A percentile compares a stretch with the other conserved stretches of the same genome.
phyloP scores from a whole-genome alignment of 2,329 filamentous ascomycete species.

The Bipolaris sorokiniana region DNA sequence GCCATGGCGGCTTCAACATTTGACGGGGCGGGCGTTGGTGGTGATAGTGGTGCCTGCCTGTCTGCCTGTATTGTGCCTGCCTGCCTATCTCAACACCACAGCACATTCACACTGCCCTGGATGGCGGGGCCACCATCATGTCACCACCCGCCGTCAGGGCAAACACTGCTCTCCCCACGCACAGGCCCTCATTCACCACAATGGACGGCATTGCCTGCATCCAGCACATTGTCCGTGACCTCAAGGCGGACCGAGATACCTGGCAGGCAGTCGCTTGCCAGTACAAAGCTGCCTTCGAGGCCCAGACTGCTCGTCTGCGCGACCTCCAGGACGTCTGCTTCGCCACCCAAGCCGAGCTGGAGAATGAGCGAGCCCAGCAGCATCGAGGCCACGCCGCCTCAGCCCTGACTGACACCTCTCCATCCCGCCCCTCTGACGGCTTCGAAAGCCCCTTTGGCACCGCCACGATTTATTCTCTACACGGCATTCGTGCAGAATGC shows the following conservation, averaged over 20 bases:
- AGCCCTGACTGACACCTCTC: not conserved
- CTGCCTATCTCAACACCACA: not conserved
- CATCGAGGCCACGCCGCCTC: constrained; percentile 18
- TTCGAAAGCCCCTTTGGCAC: constrained; percentile 21
- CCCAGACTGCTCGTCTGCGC: constrained; percentile 28
- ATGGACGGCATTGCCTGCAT: constrained; percentile 23
- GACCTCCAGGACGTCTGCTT: constrained; percentile 39
- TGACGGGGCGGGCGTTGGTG: constrained; percentile 18
- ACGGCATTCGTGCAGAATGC: not conserved
- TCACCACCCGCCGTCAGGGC: not conserved
- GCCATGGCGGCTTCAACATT: constrained; percentile 63
- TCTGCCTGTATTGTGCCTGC: not conserved
- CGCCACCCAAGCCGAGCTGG: constrained; percentile 41
- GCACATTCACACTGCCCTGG: not conserved
- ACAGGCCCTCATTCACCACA: constrained; percentile 18
- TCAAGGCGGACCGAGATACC: constrained; percentile 41
- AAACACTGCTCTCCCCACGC: constrained; percentile 23
- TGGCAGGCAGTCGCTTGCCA: constrained; percentile 36
- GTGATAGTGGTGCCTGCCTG: not conserved
- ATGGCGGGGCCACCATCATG: not conserved
- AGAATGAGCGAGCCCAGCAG: constrained; percentile 36
- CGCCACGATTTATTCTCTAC: constrained; percentile 18
- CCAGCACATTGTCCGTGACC: constrained; percentile 20
- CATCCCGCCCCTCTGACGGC: constrained; percentile 7
- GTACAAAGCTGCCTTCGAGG: constrained; percentile 39